Base-by-base conservation (phyloP, 768 basidiomycete species). In the Candolleomyces aberdarensis region DNA sequence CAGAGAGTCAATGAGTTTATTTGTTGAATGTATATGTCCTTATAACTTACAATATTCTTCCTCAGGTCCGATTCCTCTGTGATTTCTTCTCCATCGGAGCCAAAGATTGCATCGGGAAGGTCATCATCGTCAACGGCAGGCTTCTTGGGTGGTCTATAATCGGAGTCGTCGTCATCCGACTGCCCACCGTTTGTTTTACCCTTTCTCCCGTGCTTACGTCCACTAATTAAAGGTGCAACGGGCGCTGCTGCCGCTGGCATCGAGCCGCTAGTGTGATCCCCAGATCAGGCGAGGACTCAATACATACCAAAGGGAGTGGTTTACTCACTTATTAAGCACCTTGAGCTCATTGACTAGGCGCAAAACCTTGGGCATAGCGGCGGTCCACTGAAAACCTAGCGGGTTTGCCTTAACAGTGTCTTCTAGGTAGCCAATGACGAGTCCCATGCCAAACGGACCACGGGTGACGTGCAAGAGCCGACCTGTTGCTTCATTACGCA, bases 61-160 rank as follows among this genome's bases (percentile, higher is more conserved):
- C n/a, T 22, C 6, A 20, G 49, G 7, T 63, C 52, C 5, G 50
- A 56, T 10, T 46, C 53, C 15, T 57, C 54, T n/a, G 51, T 5
- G 19, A 50, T 29, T 32, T 63, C 59, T 19, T 63, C 41, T 14
- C 59, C 63, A 47, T 63, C 39, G 26, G 55, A 57, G 39, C 61
- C 51, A 32, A 60, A 39, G 13, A 63, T 40, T 44, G 9, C 10
- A 8, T n/a, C 10, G 8, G 22, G 22, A n/a, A n/a, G 48, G 10
- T 26, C 17, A n/a, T 8, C 22, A 10, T 8, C 17, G n/a, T 50
- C 48, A 8, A 19, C 17, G 8, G 48, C 17, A 26, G 8, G 8
- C 19, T 10, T 50, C 17, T 26, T 8, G n/a, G 17, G 17, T 8
- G 48, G 48, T 10, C 8, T 50, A 19, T n/a, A 26, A 19, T 50